Conservation (phyloP, 805 yeast genomes). For the Teunomyces gatunensis region DNA sequence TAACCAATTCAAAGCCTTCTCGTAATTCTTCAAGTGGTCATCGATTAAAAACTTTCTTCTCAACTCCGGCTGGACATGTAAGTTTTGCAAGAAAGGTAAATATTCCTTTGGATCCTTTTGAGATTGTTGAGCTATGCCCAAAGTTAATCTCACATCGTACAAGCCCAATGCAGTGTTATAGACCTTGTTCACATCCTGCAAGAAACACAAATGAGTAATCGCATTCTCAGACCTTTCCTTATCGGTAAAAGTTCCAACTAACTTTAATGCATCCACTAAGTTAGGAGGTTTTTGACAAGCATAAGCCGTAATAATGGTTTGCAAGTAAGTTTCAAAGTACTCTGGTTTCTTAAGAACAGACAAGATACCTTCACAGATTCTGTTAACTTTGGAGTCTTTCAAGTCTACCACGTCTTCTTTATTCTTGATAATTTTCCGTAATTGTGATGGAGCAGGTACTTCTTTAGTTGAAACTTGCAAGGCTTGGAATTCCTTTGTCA, state of each 20-base stretch:
- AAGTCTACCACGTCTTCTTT: conserved; percentile 39
- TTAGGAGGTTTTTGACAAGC: conserved; percentile 92
- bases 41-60: conserved; percentile 79
- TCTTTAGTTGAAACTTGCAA: conserved; percentile 17
- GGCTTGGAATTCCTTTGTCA: conserved; percentile 6
- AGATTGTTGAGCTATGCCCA: conserved; percentile 89
- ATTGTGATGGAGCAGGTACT: conserved; percentile 18
- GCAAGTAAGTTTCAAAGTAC: conserved; percentile 59
- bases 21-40: conserved; percentile 64
- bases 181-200: conserved; percentile 82
- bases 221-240: conserved; percentile 51
- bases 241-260: conserved; percentile 54
- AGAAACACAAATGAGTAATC: conserved; percentile 81
- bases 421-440: conserved; percentile 37
- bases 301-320: conserved; percentile 82
- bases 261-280: conserved; percentile 64
- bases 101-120: conserved; percentile 98
- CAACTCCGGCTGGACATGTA: conserved; percentile 63
- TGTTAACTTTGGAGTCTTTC: conserved; percentile 61
- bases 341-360: conserved; percentile 50
- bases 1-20: conserved; percentile 68
- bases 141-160: conserved; percentile 77
- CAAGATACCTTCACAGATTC: conserved; percentile 70
- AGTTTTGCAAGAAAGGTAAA: conserved; percentile 80
- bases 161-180: conserved; percentile 78